Conservation (phyloP, 140 eudicot species). For the Cichorium intybus region DNA sequence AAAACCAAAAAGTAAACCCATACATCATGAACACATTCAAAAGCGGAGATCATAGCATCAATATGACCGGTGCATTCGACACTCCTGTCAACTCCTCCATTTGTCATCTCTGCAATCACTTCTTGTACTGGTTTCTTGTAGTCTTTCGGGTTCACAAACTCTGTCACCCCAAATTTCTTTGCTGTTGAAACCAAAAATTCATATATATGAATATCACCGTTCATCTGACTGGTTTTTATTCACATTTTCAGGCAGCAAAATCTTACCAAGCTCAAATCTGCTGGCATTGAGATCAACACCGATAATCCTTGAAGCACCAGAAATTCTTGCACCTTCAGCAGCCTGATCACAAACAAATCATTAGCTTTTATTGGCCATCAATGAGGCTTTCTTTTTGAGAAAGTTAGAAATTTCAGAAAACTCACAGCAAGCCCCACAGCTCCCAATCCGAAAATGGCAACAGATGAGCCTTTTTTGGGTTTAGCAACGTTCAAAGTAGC, state of each 20-base stretch:
- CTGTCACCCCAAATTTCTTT: conserved; percentile 74
- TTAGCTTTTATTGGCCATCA: not conserved
- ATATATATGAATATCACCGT: too few relatives aligned
- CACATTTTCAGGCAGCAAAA: not conserved
- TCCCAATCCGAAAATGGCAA: conserved; percentile 75
- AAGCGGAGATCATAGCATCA: conserved; percentile 82
- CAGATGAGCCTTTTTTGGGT: conserved; percentile 57
- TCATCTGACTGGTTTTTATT: not conserved
- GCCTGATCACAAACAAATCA: conserved; percentile 42
- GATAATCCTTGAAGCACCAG: conserved; percentile 79
- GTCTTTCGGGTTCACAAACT: conserved; percentile 73
- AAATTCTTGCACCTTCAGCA: conserved; percentile 76
- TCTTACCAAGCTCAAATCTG: conserved; percentile 53
- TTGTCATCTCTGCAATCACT: conserved; percentile 73
- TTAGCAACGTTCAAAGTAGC: conserved; percentile 74
- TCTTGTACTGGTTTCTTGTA: conserved; percentile 61
- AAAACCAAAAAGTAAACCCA: not conserved
- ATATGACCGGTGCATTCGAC: conserved; percentile 73
- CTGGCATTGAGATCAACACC: conserved; percentile 64
- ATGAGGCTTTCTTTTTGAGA: conserved; percentile 6
- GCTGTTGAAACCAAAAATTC: conserved; percentile 33
- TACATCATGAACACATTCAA: conserved; percentile 83
- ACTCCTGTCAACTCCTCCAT: conserved; percentile 80
- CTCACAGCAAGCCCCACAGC: conserved; percentile 85
- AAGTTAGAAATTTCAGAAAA: not conserved